Conservation (phyloP, 2,329 filamentous ascomycete species). For the Botrytis deweyae region DNA sequence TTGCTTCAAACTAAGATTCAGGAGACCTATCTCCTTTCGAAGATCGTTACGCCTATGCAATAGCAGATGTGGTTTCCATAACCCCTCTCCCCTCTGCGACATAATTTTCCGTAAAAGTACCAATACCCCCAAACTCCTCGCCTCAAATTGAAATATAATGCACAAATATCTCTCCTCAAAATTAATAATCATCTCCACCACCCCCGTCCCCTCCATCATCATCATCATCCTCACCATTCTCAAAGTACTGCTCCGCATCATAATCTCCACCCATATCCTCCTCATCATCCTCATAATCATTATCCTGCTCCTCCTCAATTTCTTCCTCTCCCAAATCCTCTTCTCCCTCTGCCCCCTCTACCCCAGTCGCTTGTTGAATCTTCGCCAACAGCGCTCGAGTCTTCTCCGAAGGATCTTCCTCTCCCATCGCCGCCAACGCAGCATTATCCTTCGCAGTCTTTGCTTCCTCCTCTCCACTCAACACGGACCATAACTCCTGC, state of each 20-base stretch:
- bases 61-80: background rate
- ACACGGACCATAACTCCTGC: slow-evolving; percentile 53
- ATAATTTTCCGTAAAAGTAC: background rate
- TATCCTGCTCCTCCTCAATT: slow-evolving; percentile 40
- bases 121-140: background rate
- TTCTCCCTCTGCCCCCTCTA: slow-evolving; percentile 44
- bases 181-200: slow-evolving; percentile 40
- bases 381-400: slow-evolving; percentile 30
- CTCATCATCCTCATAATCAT: slow-evolving; percentile 56
- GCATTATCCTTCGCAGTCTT: slow-evolving; percentile 38
- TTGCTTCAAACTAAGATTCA: too few species aligned
- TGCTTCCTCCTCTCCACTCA: slow-evolving; percentile 45
- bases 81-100: background rate
- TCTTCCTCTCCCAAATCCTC: slow-evolving; percentile 46
- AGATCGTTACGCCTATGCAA: background rate
- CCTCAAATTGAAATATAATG: background rate
- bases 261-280: slow-evolving; percentile 62
- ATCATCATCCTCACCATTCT: slow-evolving; percentile 54
- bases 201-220: slow-evolving; percentile 42
- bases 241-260: slow-evolving; percentile 64
- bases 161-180: background rate
- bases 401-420: slow-evolving; percentile 37
- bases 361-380: slow-evolving; percentile 29
- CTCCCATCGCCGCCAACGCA: slow-evolving; percentile 30
- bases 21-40: too few species aligned